phyloP scores from a whole-genome alignment of 768 basidiomycete species.

The Heimioporus sp. region DNA sequence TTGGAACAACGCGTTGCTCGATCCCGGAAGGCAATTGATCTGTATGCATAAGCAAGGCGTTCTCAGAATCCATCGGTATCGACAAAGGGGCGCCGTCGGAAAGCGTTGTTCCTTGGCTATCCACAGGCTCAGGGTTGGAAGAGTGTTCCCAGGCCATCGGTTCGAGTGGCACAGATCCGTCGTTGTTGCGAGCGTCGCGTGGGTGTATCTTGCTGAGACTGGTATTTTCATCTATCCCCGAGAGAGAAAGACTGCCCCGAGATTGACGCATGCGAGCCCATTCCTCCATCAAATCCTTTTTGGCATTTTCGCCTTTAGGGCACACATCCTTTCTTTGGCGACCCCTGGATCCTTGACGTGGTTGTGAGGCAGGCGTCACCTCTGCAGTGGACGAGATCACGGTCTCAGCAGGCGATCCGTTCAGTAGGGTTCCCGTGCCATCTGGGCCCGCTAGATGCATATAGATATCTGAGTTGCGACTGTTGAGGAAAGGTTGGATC shows the following conservation, averaged over 20 bases:
- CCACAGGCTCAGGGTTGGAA: not conserved
- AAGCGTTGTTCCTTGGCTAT: constrained; percentile 1
- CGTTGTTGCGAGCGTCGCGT: not conserved
- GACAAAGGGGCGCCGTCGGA: not conserved
- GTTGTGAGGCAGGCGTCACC: not conserved
- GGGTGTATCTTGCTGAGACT: not conserved
- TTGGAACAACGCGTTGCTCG: not conserved
- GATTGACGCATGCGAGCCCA: constrained; percentile 31
- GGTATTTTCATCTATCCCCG: constrained; percentile 5
- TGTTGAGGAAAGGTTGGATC: constrained; percentile 12
- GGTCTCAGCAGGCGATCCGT: constrained; percentile 3
- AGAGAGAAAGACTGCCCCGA: constrained; percentile 21
- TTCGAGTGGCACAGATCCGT: not conserved
- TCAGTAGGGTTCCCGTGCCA: constrained; percentile 7
- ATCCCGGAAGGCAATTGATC: not conserved
- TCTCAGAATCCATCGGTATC: not conserved
- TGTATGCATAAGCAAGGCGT: not conserved
- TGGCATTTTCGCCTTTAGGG: constrained; percentile 21
- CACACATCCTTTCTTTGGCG: constrained; percentile 12
- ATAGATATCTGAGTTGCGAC: constrained; percentile 27
- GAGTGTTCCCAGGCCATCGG: not conserved
- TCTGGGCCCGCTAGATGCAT: constrained; percentile 24
- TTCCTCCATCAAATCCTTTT: constrained; percentile 26
- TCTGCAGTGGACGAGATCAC: not conserved
- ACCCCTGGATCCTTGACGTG: constrained; percentile 11